Conservation (phyloP, 164 flowering plant species). For the Echeveria elegans region DNA sequence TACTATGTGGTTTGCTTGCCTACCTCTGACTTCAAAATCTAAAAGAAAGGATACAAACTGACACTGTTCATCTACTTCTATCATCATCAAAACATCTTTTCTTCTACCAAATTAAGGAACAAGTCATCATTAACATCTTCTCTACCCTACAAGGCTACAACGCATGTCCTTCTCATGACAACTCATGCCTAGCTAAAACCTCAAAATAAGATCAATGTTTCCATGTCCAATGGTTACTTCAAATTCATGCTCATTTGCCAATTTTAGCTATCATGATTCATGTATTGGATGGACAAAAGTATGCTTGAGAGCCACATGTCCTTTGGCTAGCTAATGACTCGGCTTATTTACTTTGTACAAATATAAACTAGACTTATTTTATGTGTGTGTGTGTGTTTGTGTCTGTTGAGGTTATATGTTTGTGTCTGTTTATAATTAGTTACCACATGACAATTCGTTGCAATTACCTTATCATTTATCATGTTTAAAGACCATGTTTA, state of each 20-base stretch:
- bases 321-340: too few relatives aligned
- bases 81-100: conserved; percentile 1
- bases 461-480: too few relatives aligned
- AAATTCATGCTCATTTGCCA: neutral
- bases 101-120: conserved; percentile 2
- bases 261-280: neutral
- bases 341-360: too few relatives aligned
- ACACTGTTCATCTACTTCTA: neutral
- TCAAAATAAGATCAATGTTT: conserved; percentile 1
- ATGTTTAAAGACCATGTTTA: too few relatives aligned
- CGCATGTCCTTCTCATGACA: neutral
- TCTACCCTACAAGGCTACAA: neutral
- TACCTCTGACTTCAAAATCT: neutral
- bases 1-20: neutral
- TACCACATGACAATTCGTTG: too few relatives aligned
- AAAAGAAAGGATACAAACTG: neutral
- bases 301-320: neutral
- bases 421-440: too few relatives aligned
- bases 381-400: too few relatives aligned
- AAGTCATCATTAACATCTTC: neutral
- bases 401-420: too few relatives aligned
- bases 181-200: neutral
- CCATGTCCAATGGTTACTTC: neutral
- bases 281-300: neutral
- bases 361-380: too few relatives aligned